phyloP scores from a whole-genome alignment of 768 basidiomycete genomes.

The Amanita jacksonii region DNA sequence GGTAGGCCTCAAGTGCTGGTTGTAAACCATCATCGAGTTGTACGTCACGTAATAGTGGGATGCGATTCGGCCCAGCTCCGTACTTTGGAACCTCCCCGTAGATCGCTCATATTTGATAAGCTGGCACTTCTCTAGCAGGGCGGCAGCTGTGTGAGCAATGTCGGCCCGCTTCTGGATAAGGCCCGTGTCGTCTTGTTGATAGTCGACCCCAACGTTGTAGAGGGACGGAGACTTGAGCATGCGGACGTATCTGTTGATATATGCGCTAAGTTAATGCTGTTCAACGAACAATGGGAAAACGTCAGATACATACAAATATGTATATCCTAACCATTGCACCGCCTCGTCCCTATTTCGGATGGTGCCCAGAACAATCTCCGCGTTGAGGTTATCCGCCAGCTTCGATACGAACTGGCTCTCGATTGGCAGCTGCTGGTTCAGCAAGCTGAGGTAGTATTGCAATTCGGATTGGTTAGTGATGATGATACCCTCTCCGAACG shows the following conservation, averaged over 20 bases:
- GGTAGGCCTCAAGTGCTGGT: slow-evolving; percentile 81
- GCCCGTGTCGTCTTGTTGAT: slow-evolving; percentile 74
- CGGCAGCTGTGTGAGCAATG: slow-evolving; percentile 89
- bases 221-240: slow-evolving; percentile 86
- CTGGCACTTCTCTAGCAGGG: slow-evolving; percentile 86
- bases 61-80: slow-evolving; percentile 89
- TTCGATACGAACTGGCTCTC: slow-evolving; percentile 91
- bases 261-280: not conserved
- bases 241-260: slow-evolving; percentile 67
- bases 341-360: slow-evolving; percentile 94
- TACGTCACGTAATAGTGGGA: slow-evolving; percentile 95
- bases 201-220: slow-evolving; percentile 85
- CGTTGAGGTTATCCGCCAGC: slow-evolving; percentile 92
- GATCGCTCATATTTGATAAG: slow-evolving; percentile 65
- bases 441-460: slow-evolving; percentile 90
- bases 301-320: slow-evolving; percentile 72
- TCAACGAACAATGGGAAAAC: not conserved
- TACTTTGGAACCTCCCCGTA: slow-evolving; percentile 69
- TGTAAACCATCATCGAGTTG: slow-evolving; percentile 93
- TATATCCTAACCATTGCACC: slow-evolving; percentile 95
- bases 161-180: slow-evolving; percentile 92
- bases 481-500: slow-evolving; percentile 94
- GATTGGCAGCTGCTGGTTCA: slow-evolving; percentile 97
- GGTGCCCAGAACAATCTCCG: slow-evolving; percentile 92
- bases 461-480: slow-evolving; percentile 97